Evolutionary conservation across 2,329 filamentous ascomycete genomes (phyloP).

Genomic region (Purpureocillium lavendulum): DNA sequence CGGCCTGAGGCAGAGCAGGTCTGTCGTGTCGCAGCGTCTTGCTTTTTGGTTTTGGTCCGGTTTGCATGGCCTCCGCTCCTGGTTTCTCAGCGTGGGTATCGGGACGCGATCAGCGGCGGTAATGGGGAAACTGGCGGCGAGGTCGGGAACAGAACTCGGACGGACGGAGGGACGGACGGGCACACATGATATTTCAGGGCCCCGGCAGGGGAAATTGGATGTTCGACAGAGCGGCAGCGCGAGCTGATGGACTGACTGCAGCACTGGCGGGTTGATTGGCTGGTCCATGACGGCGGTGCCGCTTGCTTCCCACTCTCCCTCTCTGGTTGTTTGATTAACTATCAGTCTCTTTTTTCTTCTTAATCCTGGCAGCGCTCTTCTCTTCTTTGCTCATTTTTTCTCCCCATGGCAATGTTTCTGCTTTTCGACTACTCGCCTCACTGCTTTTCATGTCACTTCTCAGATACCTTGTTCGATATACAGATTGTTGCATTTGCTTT

Average conservation of each 20-base stretch:
- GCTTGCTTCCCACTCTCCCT: slow-evolving; percentile 26
- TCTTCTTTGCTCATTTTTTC: slow-evolving; percentile 13
- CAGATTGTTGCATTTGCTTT: slow-evolving; percentile 16
- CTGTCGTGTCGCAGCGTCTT: too few relatives aligned
- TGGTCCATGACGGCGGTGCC: slow-evolving; percentile 39
- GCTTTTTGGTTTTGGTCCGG: too few relatives aligned
- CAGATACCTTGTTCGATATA: slow-evolving; percentile 57
- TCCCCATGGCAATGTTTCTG: slow-evolving; percentile 10
- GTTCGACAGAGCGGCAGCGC: slow-evolving; percentile 22
- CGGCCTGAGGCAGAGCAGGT: slow-evolving; percentile 28
- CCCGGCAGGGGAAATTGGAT: slow-evolving; percentile 19
- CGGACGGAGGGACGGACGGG: not conserved
- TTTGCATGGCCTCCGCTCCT: too few relatives aligned
- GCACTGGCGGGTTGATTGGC: slow-evolving; percentile 33
- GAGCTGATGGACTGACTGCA: slow-evolving; percentile 38
- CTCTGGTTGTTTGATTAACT: slow-evolving; percentile 27
- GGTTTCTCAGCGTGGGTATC: slow-evolving; percentile 14
- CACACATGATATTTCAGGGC: slow-evolving; percentile 16
- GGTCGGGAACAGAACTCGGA: slow-evolving; percentile 15
- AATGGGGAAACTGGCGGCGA: slow-evolving; percentile 13
- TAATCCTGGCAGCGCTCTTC: slow-evolving; percentile 13
- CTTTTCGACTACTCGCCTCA: slow-evolving; percentile 15
- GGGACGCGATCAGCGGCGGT: slow-evolving; percentile 10
- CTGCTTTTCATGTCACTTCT: slow-evolving; percentile 18
- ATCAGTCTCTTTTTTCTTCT: slow-evolving; percentile 1